Evolutionary conservation across 106 monocot genomes (phyloP).

Genomic region (Acanthochlamys bracteata): DNA sequence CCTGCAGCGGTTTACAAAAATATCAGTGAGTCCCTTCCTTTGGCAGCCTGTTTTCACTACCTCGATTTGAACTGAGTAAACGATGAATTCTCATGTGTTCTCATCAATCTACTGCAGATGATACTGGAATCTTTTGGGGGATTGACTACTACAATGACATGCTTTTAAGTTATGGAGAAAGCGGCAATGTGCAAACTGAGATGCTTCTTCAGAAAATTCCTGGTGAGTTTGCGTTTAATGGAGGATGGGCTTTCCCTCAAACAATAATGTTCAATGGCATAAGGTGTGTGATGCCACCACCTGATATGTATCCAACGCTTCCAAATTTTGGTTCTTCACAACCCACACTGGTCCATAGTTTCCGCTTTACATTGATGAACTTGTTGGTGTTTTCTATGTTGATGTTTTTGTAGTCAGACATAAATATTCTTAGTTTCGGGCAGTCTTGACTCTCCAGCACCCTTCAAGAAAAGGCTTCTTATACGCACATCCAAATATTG

Average conservation of each 20-base stretch:
- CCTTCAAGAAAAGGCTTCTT: no score
- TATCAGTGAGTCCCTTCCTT: slow-evolving; percentile 29
- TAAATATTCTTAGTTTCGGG: no score
- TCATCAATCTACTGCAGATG: no score
- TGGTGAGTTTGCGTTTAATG: slow-evolving; percentile 44
- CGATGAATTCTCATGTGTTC: no score
- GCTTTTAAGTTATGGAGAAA: slow-evolving; percentile 41
- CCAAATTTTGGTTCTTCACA: slow-evolving; percentile 34
- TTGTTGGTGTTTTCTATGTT: no score
- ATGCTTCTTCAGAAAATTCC: slow-evolving; percentile 55
- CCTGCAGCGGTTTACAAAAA: slow-evolving; percentile 33
- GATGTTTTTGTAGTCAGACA: no score
- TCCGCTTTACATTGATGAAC: no score
- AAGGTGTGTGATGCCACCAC: slow-evolving; percentile 70
- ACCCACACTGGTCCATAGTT: no score
- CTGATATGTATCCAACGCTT: slow-evolving; percentile 47
- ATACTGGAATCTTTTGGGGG: slow-evolving; percentile 86
- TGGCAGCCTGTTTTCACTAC: background rate
- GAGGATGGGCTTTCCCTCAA: slow-evolving; percentile 79
- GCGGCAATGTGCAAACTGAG: slow-evolving; percentile 81
- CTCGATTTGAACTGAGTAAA: no score
- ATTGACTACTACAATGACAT: slow-evolving; percentile 73
- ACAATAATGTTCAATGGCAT: slow-evolving; percentile 65
- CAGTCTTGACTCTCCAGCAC: no score
- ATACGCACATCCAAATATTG: no score